A percentile compares a stretch with the other conserved stretches of the same genome.
Conservation (phyloP, 139 green algal species). For the Chlorella sorokiniana region DNA sequence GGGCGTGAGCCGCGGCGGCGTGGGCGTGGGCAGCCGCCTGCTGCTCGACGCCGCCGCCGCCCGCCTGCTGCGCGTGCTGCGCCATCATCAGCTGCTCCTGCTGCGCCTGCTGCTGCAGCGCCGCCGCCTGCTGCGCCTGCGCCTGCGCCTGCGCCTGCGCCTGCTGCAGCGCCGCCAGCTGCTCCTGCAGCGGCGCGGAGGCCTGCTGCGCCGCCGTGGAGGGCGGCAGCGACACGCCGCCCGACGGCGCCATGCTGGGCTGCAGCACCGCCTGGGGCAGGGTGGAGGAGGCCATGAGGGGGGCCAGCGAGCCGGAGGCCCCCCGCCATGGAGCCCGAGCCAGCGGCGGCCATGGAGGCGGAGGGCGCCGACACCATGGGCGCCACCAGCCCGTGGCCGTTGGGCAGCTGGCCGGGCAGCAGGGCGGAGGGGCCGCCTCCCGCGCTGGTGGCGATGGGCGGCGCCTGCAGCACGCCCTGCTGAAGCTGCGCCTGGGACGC, state of each 20-base stretch:
- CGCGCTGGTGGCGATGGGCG: neutral
- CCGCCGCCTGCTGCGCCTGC: constrained; percentile 10
- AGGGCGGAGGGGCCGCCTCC: neutral
- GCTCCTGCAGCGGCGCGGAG: constrained; percentile 13
- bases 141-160: neutral
- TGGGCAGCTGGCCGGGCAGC: constrained; percentile 23
- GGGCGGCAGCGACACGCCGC: neutral
- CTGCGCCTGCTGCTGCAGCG: constrained; percentile 21
- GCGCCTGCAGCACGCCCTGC: neutral
- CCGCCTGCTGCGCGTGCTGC: neutral
- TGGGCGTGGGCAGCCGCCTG: neutral
- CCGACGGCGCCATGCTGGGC: constrained; percentile 2
- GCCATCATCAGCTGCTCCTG: constrained; percentile 10
- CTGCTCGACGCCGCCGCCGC: neutral
- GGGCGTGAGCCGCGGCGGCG: neutral
- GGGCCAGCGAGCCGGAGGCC: neutral
- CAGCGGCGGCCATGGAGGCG: neutral
- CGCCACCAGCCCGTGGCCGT: constrained; percentile 20
- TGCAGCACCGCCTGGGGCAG: constrained; percentile 18
- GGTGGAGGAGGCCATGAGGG: neutral
- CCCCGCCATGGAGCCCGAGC: neutral
- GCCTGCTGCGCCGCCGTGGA: neutral
- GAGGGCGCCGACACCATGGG: neutral
- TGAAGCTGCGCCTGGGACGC: neutral
- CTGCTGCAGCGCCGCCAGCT: constrained; percentile 19